phyloP scores from a whole-genome alignment of 441 rosid genomes.

The Pelargonium australe region DNA sequence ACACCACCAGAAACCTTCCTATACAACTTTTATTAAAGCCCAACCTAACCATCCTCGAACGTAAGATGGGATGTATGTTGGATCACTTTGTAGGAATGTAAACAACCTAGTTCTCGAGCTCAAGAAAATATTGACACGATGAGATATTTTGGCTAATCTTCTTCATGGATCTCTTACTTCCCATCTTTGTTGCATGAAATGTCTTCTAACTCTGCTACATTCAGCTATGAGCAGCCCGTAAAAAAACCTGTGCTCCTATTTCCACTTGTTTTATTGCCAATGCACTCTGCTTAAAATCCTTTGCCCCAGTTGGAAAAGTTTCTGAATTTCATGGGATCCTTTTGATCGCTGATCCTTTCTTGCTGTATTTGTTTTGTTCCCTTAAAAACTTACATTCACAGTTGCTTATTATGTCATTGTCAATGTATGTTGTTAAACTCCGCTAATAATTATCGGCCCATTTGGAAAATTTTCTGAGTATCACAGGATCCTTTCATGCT shows the following conservation, averaged over 20 bases:
- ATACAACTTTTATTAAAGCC: background rate
- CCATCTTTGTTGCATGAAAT: too few relatives aligned
- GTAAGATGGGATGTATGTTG: background rate
- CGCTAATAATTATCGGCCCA: background rate
- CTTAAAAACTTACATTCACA: background rate
- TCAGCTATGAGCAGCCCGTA: too few relatives aligned
- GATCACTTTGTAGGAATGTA: background rate
- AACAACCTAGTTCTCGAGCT: background rate
- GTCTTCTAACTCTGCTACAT: too few relatives aligned
- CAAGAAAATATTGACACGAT: background rate
- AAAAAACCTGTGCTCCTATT: too few relatives aligned
- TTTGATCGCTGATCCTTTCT: background rate
- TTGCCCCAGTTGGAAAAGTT: background rate
- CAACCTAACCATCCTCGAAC: background rate
- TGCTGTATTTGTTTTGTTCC: background rate
- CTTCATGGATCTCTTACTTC: background rate
- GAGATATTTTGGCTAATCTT: background rate
- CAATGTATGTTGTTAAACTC: background rate
- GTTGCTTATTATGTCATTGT: background rate
- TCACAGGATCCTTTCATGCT: constrained; percentile 85
- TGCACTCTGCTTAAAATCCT: background rate
- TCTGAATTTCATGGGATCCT: background rate
- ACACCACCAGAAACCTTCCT: background rate
- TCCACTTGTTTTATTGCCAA: too few relatives aligned
- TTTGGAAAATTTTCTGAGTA: constrained; percentile 9